Evolutionary conservation across 768 basidiomycete genomes (phyloP), one percentile per base, ranked within the genome.

Genomic region (Aureoboletus auriporus): DNA sequence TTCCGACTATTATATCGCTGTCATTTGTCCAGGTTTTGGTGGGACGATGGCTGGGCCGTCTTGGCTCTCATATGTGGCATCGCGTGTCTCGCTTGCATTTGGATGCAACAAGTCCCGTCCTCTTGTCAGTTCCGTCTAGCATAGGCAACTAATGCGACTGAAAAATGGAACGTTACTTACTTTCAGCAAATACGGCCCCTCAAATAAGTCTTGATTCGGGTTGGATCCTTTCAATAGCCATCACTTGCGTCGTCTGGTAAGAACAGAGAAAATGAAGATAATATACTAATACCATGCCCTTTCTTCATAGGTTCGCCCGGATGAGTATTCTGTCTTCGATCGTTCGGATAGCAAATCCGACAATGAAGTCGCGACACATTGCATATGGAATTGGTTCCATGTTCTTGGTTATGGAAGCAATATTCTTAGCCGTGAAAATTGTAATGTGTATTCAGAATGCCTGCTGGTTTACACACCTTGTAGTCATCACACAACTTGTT

Each of bases 241-340:
- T 61, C 43, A 66, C 56, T 12, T 50, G 27, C 12, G 13, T 52
- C 8, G 20, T 59, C 35, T 64, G 63, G 63, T 64, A 37, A 57
- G 62, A 43, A 16, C 13, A 7, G 4, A 11, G 28, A 28, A 27
- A 26, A 26, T 17, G 6, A 2, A 4, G n/a, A 10, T 28, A 26
- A 16, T 17, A 28, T 28, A 8, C 20, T 34, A 34, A 30, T 16
- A 27, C 17, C 13, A 42, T 28, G 29, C 11, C 27, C 16, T 27
- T 47, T 35, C 9, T 42, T 5, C 36, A 17, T 13, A 64, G 63
- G 63, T 59, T 59, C 12, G 44, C 62, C 12, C 49, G 63, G 5
- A 59, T 64, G 45, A 66, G 65, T 31, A 64, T 64, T 12, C 35
- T 64, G 6, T 64, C 43, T 33, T 66, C 63, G 4, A 35, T 66